Evolutionary conservation across 164 flowering plant genomes (phyloP).

Genomic region (Sedum album): DNA sequence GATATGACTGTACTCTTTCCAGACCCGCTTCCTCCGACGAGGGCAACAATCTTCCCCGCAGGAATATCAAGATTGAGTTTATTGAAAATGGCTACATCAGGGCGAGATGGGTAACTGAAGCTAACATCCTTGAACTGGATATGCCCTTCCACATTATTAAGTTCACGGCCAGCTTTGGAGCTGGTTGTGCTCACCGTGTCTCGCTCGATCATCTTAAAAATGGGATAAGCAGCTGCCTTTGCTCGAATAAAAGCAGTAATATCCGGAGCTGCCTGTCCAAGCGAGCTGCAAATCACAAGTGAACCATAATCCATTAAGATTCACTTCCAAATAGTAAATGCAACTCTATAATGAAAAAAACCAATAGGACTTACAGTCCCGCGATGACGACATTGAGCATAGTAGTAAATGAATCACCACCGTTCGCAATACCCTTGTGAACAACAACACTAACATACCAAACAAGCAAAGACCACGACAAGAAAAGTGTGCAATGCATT

Average conservation of each 20-base stretch:
- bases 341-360: not conserved
- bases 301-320: not conserved
- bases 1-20: constrained; percentile 96
- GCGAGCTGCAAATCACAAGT: constrained; percentile 41
- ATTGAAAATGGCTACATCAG: constrained; percentile 62
- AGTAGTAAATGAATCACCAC: constrained; percentile 97
- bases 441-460: constrained; percentile 90
- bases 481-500: constrained; percentile 72
- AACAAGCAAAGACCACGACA: constrained; percentile 93
- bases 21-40: constrained; percentile 96
- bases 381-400: constrained; percentile 97
- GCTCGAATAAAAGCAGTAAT: constrained; percentile 76
- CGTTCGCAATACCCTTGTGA: constrained; percentile 79
- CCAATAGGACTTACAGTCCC: constrained; percentile 66
- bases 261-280: constrained; percentile 91
- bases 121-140: constrained; percentile 62
- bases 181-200: constrained; percentile 43
- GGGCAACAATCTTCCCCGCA: constrained; percentile 80
- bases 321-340: not conserved
- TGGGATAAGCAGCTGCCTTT: constrained; percentile 81
- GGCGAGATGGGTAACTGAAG: constrained; percentile 92
- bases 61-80: constrained; percentile 61
- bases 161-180: constrained; percentile 35
- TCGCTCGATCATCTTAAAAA: constrained; percentile 88
- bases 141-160: constrained; percentile 57